Evolutionary conservation across 2,329 filamentous ascomycete genomes (phyloP).

Genomic region (Cladosporium halotolerans): DNA sequence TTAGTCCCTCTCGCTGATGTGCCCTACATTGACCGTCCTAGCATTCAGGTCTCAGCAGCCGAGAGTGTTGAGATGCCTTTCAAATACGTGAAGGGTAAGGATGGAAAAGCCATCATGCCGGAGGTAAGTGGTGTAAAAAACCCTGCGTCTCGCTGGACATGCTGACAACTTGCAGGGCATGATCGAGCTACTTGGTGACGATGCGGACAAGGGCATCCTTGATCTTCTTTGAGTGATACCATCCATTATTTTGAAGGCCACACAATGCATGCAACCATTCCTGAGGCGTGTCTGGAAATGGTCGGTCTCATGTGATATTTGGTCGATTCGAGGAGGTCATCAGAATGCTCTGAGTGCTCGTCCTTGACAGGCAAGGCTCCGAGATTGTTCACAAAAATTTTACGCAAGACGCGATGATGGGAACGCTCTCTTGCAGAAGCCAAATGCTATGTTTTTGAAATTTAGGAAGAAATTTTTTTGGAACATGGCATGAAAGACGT

Average conservation of each 20-base stretch:
- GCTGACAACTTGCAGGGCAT: constrained; percentile 61
- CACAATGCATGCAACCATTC: neutral
- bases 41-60: constrained; percentile 73
- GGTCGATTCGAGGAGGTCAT: no score
- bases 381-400: no score
- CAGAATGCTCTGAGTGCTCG: no score
- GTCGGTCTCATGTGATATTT: no score
- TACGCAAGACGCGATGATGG: no score
- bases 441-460: no score
- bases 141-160: neutral
- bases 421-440: no score
- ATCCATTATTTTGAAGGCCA: neutral
- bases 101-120: constrained; percentile 81
- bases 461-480: no score
- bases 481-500: no score
- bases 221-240: constrained; percentile 62
- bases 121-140: constrained; percentile 49
- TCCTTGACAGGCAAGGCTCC: no score
- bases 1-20: constrained; percentile 72
- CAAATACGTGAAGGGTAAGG: constrained; percentile 74
- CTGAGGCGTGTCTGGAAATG: no score
- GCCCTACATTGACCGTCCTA: constrained; percentile 78
- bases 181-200: constrained; percentile 86
- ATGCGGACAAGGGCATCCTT: constrained; percentile 85
- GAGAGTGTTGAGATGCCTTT: constrained; percentile 98